Evolutionary conservation across 2,329 filamentous ascomycete genomes (phyloP).

Genomic region (Clonostachys rosea): DNA sequence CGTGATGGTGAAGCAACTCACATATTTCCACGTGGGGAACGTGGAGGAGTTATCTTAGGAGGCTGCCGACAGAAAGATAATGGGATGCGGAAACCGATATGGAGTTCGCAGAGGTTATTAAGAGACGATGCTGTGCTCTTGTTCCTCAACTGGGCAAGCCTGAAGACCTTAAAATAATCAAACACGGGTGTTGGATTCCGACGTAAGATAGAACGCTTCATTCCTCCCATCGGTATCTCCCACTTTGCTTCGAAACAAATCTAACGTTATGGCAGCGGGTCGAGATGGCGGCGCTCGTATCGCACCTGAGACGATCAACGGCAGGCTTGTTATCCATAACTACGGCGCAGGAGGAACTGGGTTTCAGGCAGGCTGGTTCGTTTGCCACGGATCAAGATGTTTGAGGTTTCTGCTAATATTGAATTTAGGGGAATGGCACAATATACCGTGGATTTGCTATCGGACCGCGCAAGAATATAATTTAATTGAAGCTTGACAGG

Average conservation of each 20-base stretch:
- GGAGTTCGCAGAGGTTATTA: conserved; percentile 23
- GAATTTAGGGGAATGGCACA: conserved; percentile 6
- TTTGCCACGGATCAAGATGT: neutral
- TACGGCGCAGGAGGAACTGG: conserved; percentile 18
- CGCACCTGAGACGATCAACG: conserved; percentile 15
- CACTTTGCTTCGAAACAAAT: neutral
- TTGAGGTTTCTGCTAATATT: neutral
- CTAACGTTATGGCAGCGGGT: conserved; percentile 2
- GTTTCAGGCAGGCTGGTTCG: conserved; percentile 16
- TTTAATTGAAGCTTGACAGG: neutral
- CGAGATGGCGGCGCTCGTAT: conserved; percentile 20
- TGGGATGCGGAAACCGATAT: conserved; percentile 20
- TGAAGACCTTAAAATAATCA: conserved; percentile 23
- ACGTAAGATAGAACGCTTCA: conserved; percentile 3
- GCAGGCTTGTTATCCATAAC: conserved; percentile 14
- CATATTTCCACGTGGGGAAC: conserved; percentile 32
- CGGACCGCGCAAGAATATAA: neutral
- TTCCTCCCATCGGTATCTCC: neutral
- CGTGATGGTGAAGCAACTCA: conserved; percentile 34
- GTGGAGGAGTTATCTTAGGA: conserved; percentile 23
- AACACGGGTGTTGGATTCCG: conserved; percentile 24
- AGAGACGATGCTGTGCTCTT: conserved; percentile 21
- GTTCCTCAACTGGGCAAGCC: conserved; percentile 22
- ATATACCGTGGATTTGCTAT: conserved; percentile 3
- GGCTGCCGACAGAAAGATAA: conserved; percentile 22